A percentile compares a stretch with the other conserved stretches of the same genome.
phyloP scores from a whole-genome alignment of 106 monocot genomes.

The Ottelia alismoides region DNA sequence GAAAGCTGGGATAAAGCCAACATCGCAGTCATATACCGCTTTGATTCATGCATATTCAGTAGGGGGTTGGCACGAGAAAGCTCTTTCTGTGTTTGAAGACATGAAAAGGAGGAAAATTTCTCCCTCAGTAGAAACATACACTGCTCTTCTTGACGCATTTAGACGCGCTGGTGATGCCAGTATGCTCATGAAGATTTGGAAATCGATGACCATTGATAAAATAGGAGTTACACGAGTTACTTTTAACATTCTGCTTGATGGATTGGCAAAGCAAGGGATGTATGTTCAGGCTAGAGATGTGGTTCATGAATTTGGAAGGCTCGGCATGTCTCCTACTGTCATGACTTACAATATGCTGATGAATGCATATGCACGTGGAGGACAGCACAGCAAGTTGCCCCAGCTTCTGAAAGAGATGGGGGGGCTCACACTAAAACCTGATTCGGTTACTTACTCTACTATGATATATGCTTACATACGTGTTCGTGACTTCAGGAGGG shows the following conservation, averaged over 20 bases:
- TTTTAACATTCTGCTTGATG: slow-evolving; percentile 77
- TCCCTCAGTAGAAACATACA: slow-evolving; percentile 83
- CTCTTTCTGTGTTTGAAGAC: slow-evolving; percentile 44
- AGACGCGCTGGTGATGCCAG: slow-evolving; percentile 60
- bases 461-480: slow-evolving; percentile 93
- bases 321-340: slow-evolving; percentile 51
- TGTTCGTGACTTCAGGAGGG: slow-evolving; percentile 76
- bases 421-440: slow-evolving; percentile 54
- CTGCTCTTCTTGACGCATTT: slow-evolving; percentile 70
- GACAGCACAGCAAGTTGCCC: slow-evolving; percentile 83
- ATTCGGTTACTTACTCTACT: slow-evolving; percentile 76
- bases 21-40: slow-evolving; percentile 82
- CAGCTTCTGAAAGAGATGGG: slow-evolving; percentile 84
- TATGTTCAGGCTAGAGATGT: slow-evolving; percentile 90
- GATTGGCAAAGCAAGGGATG: slow-evolving; percentile 86
- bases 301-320: slow-evolving; percentile 56
- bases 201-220: slow-evolving; percentile 71
- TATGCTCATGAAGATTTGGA: slow-evolving; percentile 71
- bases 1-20: slow-evolving; percentile 67
- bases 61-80: slow-evolving; percentile 86
- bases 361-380: slow-evolving; percentile 93
- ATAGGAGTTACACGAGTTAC: slow-evolving; percentile 69
- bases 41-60: slow-evolving; percentile 87
- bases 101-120: slow-evolving; percentile 57
- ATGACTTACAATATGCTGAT: slow-evolving; percentile 98